phyloP scores from a whole-genome alignment of 495 filamentous ascomycete species.

The Immersiella caudata region DNA sequence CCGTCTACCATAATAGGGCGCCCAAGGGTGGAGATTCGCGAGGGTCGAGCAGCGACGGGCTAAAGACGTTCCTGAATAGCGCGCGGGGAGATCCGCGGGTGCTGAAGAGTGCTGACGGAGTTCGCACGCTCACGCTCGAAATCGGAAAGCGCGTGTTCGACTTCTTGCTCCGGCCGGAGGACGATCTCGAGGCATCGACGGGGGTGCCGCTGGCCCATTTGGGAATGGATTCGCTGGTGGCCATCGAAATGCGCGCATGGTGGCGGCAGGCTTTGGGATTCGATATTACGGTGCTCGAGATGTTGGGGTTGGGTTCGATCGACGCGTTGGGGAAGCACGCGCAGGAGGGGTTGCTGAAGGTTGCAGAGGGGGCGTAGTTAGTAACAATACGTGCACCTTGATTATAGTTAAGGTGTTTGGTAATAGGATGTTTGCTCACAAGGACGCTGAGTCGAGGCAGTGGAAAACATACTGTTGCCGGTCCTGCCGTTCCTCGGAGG shows the following conservation, averaged over 20 bases:
- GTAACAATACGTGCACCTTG: too few relatives aligned
- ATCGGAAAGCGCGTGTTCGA: slow-evolving; percentile 17
- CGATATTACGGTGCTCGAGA: slow-evolving; percentile 26
- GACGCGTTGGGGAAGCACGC: slow-evolving; percentile 2
- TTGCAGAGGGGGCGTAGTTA: neutral
- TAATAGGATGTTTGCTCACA: too few relatives aligned
- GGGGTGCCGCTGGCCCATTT: neutral
- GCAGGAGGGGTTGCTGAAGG: neutral
- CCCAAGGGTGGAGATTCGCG: neutral
- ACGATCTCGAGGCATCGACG: slow-evolving; percentile 2
- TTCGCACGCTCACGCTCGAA: slow-evolving; percentile 1
- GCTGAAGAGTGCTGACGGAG: neutral
- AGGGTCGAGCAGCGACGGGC: neutral
- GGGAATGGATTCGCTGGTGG: slow-evolving; percentile 28
- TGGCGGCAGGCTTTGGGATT: slow-evolving; percentile 19
- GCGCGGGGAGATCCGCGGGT: neutral
- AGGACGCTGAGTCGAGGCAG: too few relatives aligned
- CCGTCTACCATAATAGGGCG: neutral
- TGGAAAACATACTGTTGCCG: too few relatives aligned
- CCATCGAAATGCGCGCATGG: slow-evolving; percentile 31
- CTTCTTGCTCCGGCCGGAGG: neutral
- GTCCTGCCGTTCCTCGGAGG: too few relatives aligned
- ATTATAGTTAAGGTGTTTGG: too few relatives aligned
- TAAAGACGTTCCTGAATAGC: neutral
- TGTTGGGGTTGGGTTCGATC: slow-evolving; percentile 4